Evolutionary conservation across 176 grass and related monocot species (phyloP).

Genomic region (Aegilops sharonensis): DNA sequence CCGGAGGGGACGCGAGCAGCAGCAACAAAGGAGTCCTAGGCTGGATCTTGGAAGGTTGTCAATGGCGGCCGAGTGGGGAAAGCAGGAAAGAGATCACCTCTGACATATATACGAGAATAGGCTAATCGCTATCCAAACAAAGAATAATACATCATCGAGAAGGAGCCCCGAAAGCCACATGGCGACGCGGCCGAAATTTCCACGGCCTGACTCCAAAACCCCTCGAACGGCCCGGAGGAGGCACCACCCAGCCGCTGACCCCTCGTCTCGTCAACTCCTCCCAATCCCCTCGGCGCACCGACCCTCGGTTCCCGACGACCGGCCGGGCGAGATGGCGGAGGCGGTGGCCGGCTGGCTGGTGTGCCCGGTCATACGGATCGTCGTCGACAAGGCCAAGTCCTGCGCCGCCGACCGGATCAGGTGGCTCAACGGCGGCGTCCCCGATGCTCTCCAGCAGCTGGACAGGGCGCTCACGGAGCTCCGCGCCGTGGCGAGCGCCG

Average conservation of each 20-base stretch:
- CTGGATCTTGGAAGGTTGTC: too few species aligned
- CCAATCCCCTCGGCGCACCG: not conserved
- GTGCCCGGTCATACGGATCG: constrained; percentile 35
- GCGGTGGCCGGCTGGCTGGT: constrained; percentile 36
- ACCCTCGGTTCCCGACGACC: not conserved
- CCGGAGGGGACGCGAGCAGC: too few species aligned
- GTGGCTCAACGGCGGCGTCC: constrained; percentile 27
- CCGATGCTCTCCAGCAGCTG: not conserved
- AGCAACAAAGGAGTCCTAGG: too few species aligned
- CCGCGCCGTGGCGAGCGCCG: not conserved
- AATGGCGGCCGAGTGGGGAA: too few species aligned
- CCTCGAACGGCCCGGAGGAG: not conserved
- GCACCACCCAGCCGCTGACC: not conserved
- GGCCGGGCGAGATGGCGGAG: constrained; percentile 34
- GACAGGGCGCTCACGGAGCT: not conserved
- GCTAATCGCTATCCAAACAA: too few species aligned
- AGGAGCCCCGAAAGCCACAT: too few species aligned
- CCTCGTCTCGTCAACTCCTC: not conserved
- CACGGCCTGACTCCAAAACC: not conserved
- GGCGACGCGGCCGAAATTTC: not conserved
- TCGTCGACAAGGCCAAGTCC: constrained; percentile 30
- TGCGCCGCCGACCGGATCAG: constrained; percentile 19
- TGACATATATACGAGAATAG: too few species aligned
- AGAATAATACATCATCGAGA: too few species aligned
- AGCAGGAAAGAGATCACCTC: too few species aligned